A percentile compares a stretch with the other conserved stretches of the same genome.
These are phyloP conservation scores for Alternaria ethzedia DNA, from an alignment of 2,329 filamentous ascomycete genomes.

Conservation along the genomic window DNA sequence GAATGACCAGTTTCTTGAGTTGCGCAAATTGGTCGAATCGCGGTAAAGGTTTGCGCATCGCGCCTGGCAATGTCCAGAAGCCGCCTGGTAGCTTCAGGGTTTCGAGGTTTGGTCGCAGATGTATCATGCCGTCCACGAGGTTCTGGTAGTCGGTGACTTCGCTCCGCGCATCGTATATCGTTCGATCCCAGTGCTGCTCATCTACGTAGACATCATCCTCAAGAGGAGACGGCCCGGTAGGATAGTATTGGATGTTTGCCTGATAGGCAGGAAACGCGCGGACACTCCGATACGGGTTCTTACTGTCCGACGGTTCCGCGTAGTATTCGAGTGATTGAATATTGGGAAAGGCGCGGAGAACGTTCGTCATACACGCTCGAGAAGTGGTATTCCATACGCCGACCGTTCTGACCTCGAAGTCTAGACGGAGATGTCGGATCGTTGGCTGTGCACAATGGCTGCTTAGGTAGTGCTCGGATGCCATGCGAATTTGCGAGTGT, in stretches of 20 bases:
- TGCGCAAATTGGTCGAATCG: constrained; percentile 11
- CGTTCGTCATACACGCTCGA: constrained; percentile 6
- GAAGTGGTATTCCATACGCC: constrained; percentile 8
- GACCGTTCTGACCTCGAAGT: constrained; percentile 17
- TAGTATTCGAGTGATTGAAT: constrained; percentile 15
- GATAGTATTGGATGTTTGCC: constrained; percentile 20
- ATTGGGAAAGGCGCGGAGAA: constrained; percentile 5
- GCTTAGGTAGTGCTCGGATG: not conserved
- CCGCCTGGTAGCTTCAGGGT: constrained; percentile 17
- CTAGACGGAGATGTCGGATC: constrained; percentile 18
- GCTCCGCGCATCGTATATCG: constrained; percentile 21
- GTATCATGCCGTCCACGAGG: constrained; percentile 11
- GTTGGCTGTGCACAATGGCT: not conserved
- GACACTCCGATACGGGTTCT: constrained; percentile 19
- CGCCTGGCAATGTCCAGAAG: constrained; percentile 23
- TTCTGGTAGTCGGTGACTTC: constrained; percentile 21
- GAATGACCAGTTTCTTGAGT: constrained; percentile 9
- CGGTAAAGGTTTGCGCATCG: constrained; percentile 19
- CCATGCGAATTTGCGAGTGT: not conserved
- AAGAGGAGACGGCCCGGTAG: not conserved
- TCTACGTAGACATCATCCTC: not conserved
- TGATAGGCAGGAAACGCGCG: constrained; percentile 20
- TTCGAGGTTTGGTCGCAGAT: constrained; percentile 10
- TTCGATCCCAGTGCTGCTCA: constrained; percentile 6
- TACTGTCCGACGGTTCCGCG: constrained; percentile 13